Evolutionary conservation across 495 filamentous ascomycete genomes (phyloP).

Genomic region (Thermochaetoides thermophila): DNA sequence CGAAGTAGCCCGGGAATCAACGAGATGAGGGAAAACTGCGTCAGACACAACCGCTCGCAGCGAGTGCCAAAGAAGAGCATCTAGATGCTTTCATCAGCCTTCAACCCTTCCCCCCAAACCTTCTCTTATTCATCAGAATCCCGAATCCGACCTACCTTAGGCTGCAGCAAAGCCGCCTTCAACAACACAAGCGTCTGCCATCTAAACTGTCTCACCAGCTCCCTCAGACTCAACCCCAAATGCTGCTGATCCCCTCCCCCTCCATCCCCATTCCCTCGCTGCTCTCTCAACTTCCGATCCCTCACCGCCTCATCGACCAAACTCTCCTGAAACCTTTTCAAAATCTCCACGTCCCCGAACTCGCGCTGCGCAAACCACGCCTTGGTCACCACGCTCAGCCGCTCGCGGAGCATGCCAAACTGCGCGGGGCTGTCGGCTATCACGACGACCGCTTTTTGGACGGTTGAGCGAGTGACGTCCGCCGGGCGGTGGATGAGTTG

Average conservation of each 20-base stretch:
- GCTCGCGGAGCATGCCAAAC: constrained; percentile 67
- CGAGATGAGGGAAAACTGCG: constrained; percentile 90
- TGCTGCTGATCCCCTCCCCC: constrained; percentile 71
- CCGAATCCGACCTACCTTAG: constrained; percentile 49
- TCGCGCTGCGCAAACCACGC: constrained; percentile 97
- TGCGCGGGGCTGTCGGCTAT: constrained; percentile 78
- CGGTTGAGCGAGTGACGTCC: constrained; percentile 88
- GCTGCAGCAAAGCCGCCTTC: constrained; percentile 84
- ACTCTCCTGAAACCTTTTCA: constrained; percentile 80
- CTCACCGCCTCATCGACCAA: constrained; percentile 46
- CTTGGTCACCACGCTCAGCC: constrained; percentile 72
- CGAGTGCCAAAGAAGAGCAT: constrained; percentile 97
- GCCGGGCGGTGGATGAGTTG: constrained; percentile 60
- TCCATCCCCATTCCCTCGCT: too few relatives aligned
- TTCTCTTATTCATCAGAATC: too few relatives aligned
- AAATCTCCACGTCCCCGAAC: constrained; percentile 38
- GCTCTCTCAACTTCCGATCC: too few relatives aligned
- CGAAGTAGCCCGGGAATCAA: constrained; percentile 82
- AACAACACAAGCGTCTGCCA: constrained; percentile 87
- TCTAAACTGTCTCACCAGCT: constrained; percentile 85
- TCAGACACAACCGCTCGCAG: constrained; percentile 92
- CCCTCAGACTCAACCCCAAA: constrained; percentile 79
- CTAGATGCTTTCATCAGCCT: constrained; percentile 37
- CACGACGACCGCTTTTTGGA: constrained; percentile 97
- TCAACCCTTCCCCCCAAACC: too few relatives aligned